phyloP scores from a whole-genome alignment of 208 protist genomes.

The Wallacemonas rigidus region DNA sequence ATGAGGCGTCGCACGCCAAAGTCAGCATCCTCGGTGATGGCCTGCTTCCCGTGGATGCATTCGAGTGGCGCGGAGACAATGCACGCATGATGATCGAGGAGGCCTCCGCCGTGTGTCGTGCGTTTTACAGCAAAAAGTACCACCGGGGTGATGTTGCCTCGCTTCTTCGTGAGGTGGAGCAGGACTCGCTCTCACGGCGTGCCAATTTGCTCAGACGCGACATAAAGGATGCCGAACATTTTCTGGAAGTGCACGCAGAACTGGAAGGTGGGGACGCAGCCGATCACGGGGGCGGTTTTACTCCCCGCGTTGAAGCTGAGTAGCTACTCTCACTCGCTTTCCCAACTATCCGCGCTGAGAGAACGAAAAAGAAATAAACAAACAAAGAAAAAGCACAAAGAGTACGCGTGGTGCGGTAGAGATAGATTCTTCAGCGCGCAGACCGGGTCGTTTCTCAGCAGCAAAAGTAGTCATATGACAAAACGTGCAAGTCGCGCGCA shows the following conservation, averaged over 20 bases:
- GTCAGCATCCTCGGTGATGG: constrained; percentile 68
- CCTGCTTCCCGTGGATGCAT: constrained; percentile 79
- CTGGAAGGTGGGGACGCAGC: constrained; percentile 38
- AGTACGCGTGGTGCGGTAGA: too few relatives aligned
- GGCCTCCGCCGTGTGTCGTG: constrained; percentile 64
- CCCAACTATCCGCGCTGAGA: too few relatives aligned
- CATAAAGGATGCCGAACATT: constrained; percentile 74
- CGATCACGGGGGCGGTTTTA: not conserved
- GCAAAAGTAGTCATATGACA: too few relatives aligned
- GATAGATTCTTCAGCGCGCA: too few relatives aligned
- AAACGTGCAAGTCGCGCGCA: too few relatives aligned
- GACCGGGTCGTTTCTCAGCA: too few relatives aligned
- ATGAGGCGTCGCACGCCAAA: constrained; percentile 42
- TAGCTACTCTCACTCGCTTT: not conserved
- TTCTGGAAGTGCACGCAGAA: constrained; percentile 47
- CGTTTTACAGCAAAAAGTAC: constrained; percentile 85
- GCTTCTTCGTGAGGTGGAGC: constrained; percentile 63
- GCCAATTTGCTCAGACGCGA: constrained; percentile 66
- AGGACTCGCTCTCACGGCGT: constrained; percentile 73
- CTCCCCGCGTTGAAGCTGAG: not conserved
- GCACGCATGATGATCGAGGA: constrained; percentile 70
- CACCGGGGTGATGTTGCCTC: constrained; percentile 72
- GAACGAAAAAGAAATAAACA: too few relatives aligned
- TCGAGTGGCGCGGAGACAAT: constrained; percentile 85
- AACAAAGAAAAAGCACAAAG: too few relatives aligned